Conservation (phyloP, 2,329 filamentous ascomycete genomes). For the Cryphonectria japonica region DNA sequence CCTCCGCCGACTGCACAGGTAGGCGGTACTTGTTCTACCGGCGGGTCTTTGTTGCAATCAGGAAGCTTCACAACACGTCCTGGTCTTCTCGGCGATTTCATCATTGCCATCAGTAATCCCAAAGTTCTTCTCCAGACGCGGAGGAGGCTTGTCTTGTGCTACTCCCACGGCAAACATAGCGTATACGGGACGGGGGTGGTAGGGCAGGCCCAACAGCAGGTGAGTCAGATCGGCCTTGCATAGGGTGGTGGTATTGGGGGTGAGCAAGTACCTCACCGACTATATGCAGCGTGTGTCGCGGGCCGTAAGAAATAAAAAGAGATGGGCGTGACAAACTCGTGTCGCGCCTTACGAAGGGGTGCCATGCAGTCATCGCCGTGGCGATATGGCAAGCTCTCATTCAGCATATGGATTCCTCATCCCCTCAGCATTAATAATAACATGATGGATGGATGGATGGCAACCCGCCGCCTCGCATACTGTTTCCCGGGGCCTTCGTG, state of each 20-base stretch:
- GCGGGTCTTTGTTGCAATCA: background rate
- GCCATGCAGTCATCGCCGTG: conserved; percentile 1
- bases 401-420: background rate
- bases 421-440: background rate
- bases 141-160: conserved; percentile 7
- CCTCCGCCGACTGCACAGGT: background rate
- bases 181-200: background rate
- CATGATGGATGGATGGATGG: background rate
- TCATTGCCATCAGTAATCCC: conserved; percentile 15
- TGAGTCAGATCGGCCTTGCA: conserved; percentile 23
- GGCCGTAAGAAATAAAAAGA: background rate
- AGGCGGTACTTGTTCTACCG: background rate
- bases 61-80: conserved; percentile 1
- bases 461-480: background rate
- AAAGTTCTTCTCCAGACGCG: background rate
- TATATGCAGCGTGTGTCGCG: conserved; percentile 21
- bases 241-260: background rate
- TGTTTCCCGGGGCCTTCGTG: conserved; percentile 3
- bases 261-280: conserved; percentile 23
- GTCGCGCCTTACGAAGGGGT: conserved; percentile 5
- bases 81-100: conserved; percentile 7
- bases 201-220: background rate
- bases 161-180: background rate
- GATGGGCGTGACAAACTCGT: conserved; percentile 15
- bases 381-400: background rate